These are phyloP conservation scores for Canariomyces notabilis DNA, from an alignment of 2,329 filamentous ascomycete genomes.

Conservation along the genomic window DNA sequence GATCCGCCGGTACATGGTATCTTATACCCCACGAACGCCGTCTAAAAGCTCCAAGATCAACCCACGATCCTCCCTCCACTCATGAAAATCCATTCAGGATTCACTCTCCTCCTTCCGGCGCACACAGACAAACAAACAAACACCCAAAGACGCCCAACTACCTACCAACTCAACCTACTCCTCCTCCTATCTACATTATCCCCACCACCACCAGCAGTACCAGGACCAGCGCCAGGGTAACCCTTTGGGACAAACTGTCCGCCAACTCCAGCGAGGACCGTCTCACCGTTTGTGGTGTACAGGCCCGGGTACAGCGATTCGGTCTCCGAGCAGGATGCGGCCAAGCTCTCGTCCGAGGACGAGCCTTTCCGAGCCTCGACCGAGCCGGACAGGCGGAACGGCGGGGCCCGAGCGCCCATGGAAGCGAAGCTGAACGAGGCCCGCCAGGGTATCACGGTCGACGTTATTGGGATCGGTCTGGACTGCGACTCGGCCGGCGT, in stretches of 20 bases:
- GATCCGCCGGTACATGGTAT: too few relatives aligned
- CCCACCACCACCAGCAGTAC: not conserved
- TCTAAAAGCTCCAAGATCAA: too few relatives aligned
- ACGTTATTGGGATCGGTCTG: not conserved
- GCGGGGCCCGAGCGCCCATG: not conserved
- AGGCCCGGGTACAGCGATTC: not conserved
- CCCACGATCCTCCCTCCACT: too few relatives aligned
- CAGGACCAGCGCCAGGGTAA: not conserved
- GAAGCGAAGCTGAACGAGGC: slow-evolving; percentile 7
- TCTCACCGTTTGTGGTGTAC: not conserved
- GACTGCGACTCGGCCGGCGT: too few relatives aligned
- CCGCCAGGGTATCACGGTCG: slow-evolving; percentile 12
- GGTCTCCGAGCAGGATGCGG: not conserved
- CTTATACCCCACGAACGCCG: too few relatives aligned
- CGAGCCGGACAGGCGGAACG: slow-evolving; percentile 4
- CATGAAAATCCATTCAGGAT: too few relatives aligned
- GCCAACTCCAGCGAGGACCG: slow-evolving; percentile 10
- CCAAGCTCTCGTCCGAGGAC: not conserved
- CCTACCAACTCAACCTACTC: not conserved
- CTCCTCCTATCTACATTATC: not conserved
- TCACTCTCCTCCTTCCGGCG: too few relatives aligned
- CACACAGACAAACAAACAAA: too few relatives aligned
- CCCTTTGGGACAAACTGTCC: slow-evolving; percentile 12
- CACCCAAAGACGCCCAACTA: too few relatives aligned
- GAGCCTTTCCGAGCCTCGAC: slow-evolving; percentile 13